Evolutionary conservation across 1,284 basidiomycete genomes (phyloP).

Genomic region (Apiotrichum akiyoshidainum): DNA sequence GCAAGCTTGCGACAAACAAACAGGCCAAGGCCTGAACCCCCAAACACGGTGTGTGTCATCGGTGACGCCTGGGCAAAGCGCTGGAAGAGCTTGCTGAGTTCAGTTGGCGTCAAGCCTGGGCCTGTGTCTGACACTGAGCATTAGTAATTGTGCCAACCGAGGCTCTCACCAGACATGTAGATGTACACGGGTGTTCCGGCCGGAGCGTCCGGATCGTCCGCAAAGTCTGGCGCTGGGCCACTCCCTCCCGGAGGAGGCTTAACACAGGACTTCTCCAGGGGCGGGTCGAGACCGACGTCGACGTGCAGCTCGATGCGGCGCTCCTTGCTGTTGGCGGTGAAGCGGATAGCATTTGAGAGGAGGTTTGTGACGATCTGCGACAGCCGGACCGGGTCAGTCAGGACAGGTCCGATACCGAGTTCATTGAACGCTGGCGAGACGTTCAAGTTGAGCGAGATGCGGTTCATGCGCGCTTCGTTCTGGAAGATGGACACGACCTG

Average conservation of each 20-base stretch:
- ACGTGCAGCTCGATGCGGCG: constrained; percentile 33
- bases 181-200: constrained; percentile 20
- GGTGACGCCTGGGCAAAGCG: constrained; percentile 32
- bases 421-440: constrained; percentile 27
- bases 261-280: constrained; percentile 16
- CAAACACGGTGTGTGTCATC: constrained; percentile 31
- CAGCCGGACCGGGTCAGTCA: constrained; percentile 4
- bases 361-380: constrained; percentile 43
- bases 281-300: constrained; percentile 31
- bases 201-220: no score
- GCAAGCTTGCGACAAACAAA: constrained; percentile 32
- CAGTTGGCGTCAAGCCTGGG: constrained; percentile 27
- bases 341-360: constrained; percentile 44
- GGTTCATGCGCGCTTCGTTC: constrained; percentile 41
- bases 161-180: constrained; percentile 8
- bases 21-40: constrained; percentile 33
- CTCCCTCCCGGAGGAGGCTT: background rate
- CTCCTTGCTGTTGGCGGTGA: constrained; percentile 31
- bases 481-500: constrained; percentile 44
- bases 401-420: background rate
- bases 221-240: background rate
- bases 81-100: constrained; percentile 28
- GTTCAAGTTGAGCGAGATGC: constrained; percentile 33
- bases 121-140: constrained; percentile 26
- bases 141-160: no score